Evolutionary conservation across 1,139 yeast species (phyloP).

Genomic region (Geotrichum candidum): DNA sequence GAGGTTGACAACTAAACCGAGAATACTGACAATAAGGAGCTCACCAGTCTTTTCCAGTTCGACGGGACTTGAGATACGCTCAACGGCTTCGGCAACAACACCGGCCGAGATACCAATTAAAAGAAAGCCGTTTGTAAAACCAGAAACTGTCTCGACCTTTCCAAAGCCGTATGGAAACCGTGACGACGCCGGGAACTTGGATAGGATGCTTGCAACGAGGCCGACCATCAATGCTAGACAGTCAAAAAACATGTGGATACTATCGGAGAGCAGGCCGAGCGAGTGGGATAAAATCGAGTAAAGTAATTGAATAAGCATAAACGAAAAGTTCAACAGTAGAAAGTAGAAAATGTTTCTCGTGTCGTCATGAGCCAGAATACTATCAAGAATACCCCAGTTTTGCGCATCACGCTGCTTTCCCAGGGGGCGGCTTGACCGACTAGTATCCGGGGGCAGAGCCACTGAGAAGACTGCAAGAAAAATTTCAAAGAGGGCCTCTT

Average conservation of each 20-base stretch:
- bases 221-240: constrained; percentile 89
- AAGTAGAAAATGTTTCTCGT: constrained; percentile 88
- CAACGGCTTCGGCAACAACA: constrained; percentile 79
- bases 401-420: constrained; percentile 8
- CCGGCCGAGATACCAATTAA: constrained; percentile 85
- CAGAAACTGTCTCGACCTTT: constrained; percentile 85
- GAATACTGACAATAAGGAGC: constrained; percentile 69
- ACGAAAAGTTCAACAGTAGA: constrained; percentile 73
- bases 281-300: constrained; percentile 92
- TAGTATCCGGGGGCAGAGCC: constrained; percentile 13
- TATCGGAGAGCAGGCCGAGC: constrained; percentile 83
- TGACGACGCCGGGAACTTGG: constrained; percentile 55
- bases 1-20: constrained; percentile 82
- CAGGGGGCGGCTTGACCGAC: constrained; percentile 9
- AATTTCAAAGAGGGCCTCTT: constrained; percentile 7
- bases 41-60: constrained; percentile 77
- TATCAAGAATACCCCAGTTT: constrained; percentile 32
- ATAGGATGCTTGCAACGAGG: constrained; percentile 68
- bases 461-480: constrained; percentile 10
- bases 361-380: constrained; percentile 51
- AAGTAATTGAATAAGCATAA: constrained; percentile 88
- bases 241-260: constrained; percentile 93
- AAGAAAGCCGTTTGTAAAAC: constrained; percentile 88
- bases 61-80: constrained; percentile 73
- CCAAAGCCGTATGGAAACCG: constrained; percentile 82